Base-by-base conservation (phyloP, 345 rosid species). In the Eucalyptus leucophloia region DNA sequence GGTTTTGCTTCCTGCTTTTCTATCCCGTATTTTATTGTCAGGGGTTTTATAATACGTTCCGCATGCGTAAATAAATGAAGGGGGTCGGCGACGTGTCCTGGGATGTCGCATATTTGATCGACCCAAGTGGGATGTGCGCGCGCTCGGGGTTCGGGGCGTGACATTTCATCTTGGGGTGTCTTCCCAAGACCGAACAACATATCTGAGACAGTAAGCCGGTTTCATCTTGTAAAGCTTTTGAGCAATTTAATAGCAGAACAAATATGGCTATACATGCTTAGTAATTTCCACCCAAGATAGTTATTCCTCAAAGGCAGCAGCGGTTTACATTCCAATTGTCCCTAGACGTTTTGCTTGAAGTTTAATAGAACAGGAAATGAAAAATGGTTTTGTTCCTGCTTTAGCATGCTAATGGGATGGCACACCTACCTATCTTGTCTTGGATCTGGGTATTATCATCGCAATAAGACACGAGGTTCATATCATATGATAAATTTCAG, bases 161-260 rank as follows among this genome's bases (percentile, higher is more conserved):
- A n/a, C n/a, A n/a, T n/a, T n/a, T n/a, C 99, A 8, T 94, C 99
- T 8, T 97, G 99, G 99, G 99, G 99, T 87, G 98, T 97, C 89
- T 95, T 95, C 89, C 99, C 98, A 19, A 94, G 99, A 86, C 99
- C 99, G 17, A 95, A 93, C 92, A 94, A 96, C 93, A 97, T 97
- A 92, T 97, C 99, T 83, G 92, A 94, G 90, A 93, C 95, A 92
- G 99, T 96, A 94, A 87, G 91, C 58, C 13, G 30, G 53, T 82
- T 47, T n/a, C n/a, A n/a, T 34, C 81, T 77, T 77, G 16, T 21
- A 18, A 77, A 77, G 47, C 83, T 72, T 72, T 72, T 37, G 83
- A 77, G 8, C 8, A 77, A 77, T 77, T 77, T 77, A 77, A 40
- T 77, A 19, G 83, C 45, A 10, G 83, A 77, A 77, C 47, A 21